Base-by-base conservation (phyloP, 139 green algal species). In the Spirogloea muscicola region DNA sequence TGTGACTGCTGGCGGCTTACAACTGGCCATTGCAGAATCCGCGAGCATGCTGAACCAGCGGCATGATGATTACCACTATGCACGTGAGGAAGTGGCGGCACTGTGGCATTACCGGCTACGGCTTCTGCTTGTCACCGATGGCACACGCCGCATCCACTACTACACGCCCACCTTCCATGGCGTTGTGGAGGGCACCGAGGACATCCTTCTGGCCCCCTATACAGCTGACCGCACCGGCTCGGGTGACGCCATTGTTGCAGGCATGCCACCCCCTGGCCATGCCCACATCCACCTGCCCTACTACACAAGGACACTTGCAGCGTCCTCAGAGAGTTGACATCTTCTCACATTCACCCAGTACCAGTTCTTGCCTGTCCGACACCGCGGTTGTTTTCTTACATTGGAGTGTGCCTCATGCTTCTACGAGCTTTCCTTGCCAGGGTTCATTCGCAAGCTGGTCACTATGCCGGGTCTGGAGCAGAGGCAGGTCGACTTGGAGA, bases 131-230 rank as follows among this genome's bases (percentile, higher is more conserved):
- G 65, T 65, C 2, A 65, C 67, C 38, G 58, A 59, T 65, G 67
- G 59, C 9, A 68, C 59, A 13, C 42, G n/a, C 37, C 43, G 59
- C 5, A 43, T 68, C 48, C 67, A 76, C 42, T 76, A 76, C 49
- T 76, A 76, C 40, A 37, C 49, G 29, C 21, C 37, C 18, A 31
- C 18, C 29, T 76, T 76, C 10, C 36, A 76, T 34, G 67, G 67
- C 9, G 31, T 29, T 16, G 67, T 76, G 55, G 51, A 63, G 27
- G 67, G 67, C 38, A 76, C 67, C 27, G 67, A 76, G 67, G 67
- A 76, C 29, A 49, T 67, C 34, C 55, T 76, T 6, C 16, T 76
- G 13, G 49, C 67, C 7, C 21, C 67, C 1, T 61, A 61, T 16
- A 60, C 67, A 27, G 43, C 31, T 25, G 67, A 76, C 7, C 2